These are phyloP conservation scores for Yarrowia alimentaria DNA, from an alignment of 805 yeast genomes.

Conservation along the genomic window DNA sequence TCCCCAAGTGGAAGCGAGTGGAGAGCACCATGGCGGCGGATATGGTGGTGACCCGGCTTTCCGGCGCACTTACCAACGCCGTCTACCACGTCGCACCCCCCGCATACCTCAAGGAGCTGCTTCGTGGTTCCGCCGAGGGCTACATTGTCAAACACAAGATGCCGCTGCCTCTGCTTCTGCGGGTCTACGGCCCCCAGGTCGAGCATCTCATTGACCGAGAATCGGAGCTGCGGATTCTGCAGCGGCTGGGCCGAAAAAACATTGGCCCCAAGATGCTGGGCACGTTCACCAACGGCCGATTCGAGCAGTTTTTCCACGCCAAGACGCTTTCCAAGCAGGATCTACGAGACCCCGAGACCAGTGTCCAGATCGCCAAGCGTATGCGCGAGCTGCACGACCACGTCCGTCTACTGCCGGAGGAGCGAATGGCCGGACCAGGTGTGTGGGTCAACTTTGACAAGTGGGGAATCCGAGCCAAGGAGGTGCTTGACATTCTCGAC, in stretches of 20 bases:
- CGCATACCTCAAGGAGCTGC: constrained; percentile 38
- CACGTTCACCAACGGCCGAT: constrained; percentile 86
- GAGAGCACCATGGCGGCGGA: constrained; percentile 41
- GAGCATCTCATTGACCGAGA: constrained; percentile 84
- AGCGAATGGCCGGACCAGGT: constrained; percentile 59
- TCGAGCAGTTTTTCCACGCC: constrained; percentile 89
- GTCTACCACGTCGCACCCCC: constrained; percentile 74
- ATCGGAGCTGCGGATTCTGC: constrained; percentile 67
- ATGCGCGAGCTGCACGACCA: constrained; percentile 92
- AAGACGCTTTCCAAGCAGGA: constrained; percentile 70
- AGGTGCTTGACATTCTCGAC: constrained; percentile 46
- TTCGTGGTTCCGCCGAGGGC: constrained; percentile 33
- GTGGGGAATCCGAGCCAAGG: constrained; percentile 59
- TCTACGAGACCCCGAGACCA: constrained; percentile 69
- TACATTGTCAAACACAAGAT: constrained; percentile 34
- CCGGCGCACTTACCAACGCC: constrained; percentile 92
- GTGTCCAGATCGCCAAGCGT: constrained; percentile 86
- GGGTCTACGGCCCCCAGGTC: constrained; percentile 88
- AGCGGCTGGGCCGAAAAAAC: constrained; percentile 67
- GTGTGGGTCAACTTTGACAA: constrained; percentile 67
- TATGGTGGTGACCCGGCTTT: constrained; percentile 62
- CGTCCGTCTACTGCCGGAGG: constrained; percentile 60
- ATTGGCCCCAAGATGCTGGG: constrained; percentile 91
- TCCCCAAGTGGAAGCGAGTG: constrained; percentile 77
- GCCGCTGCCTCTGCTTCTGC: constrained; percentile 63